Base-by-base conservation (phyloP, 331 rosid species). In the Rosa hybrid region DNA sequence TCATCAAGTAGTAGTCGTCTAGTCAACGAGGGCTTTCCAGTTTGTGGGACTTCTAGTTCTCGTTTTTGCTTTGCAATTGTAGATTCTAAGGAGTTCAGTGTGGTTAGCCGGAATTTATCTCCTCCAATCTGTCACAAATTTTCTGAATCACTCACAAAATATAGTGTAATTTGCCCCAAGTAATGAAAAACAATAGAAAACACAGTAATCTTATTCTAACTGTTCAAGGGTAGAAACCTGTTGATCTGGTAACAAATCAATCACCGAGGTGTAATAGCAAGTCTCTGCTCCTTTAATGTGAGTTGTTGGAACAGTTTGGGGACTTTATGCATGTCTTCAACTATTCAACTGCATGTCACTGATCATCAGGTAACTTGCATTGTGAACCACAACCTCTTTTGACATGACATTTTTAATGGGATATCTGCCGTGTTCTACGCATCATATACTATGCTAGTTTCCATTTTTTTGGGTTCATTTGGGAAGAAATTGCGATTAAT, bases 1-100 rank as follows among this genome's bases (percentile, higher is more conserved):
- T 85, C 82, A 68, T 85, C 85, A 59, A 83, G 90, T 59, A 95
- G 87, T 69, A 95, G 80, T 3, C 89, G 84, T 79, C 81, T 88
- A 9, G 99, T 93, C 99, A 94, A 95, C 0, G 94, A 95, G 49
- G 96, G 90, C 81, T 90, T 87, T 69, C 86, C 92, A 75, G 73
- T 74, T 62, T 86, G 87, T 64, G 63, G 83, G 42, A n/a, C 80
- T 34, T 44, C 81, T 59, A 85, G 34, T 82, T 92, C 98, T 80
- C 86, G 88, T 84, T 90, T 90, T 64, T 94, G 92, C 65, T 83
- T 75, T 56, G 86, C 84, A 42, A 95, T 95, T 68, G 92, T 93
- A n/a, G 94, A 83, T 83, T 91, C 97, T 81, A 95, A 83, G 0
- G 83, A 86, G 81, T 89, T 89, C 86, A 93, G 78, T 48, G 94